These are phyloP conservation scores for Fusarium xyrophilum DNA, from an alignment of 2,329 filamentous ascomycete species.

Conservation along the genomic window DNA sequence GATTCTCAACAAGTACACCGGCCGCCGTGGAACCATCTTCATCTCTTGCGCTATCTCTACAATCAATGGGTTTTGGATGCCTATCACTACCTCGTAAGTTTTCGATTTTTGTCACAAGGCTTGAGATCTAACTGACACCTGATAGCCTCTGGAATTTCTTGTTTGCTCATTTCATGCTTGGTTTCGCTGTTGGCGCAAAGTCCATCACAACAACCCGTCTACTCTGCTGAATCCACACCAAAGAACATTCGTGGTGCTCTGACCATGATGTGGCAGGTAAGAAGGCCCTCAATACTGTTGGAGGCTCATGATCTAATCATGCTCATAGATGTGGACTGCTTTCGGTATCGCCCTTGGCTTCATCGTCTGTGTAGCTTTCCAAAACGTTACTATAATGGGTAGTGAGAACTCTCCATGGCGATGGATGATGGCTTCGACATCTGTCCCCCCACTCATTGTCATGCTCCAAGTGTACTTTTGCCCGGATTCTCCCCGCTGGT, in stretches of 20 bases:
- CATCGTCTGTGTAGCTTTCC: constrained; percentile 45
- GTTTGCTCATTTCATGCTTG: constrained; percentile 46
- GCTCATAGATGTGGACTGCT: constrained; percentile 40
- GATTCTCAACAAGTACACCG: constrained; percentile 65
- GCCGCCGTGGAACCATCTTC: constrained; percentile 70
- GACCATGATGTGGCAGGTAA: constrained; percentile 49
- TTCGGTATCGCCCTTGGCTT: constrained; percentile 53
- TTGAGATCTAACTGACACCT: neutral
- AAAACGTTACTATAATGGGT: constrained; percentile 45
- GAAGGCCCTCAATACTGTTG: fast-evolving
- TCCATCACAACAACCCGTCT: constrained; percentile 46
- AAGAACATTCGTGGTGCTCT: constrained; percentile 50
- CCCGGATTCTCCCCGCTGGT: constrained; percentile 62
- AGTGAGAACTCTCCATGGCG: constrained; percentile 44
- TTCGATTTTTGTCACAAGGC: fast-evolving
- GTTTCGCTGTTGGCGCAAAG: constrained; percentile 49
- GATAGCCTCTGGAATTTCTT: constrained; percentile 38
- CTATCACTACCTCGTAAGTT: constrained; percentile 61
- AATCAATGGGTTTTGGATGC: constrained; percentile 63
- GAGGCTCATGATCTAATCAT: fast-evolving
- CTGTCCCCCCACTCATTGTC: constrained; percentile 60
- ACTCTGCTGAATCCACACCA: constrained; percentile 48
- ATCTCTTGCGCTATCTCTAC: constrained; percentile 63
- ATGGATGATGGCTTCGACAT: constrained; percentile 58
- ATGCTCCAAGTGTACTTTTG: constrained; percentile 61